Evolutionary conservation across 345 rosid genomes (phyloP).

Genomic region (Populus davidiana): DNA sequence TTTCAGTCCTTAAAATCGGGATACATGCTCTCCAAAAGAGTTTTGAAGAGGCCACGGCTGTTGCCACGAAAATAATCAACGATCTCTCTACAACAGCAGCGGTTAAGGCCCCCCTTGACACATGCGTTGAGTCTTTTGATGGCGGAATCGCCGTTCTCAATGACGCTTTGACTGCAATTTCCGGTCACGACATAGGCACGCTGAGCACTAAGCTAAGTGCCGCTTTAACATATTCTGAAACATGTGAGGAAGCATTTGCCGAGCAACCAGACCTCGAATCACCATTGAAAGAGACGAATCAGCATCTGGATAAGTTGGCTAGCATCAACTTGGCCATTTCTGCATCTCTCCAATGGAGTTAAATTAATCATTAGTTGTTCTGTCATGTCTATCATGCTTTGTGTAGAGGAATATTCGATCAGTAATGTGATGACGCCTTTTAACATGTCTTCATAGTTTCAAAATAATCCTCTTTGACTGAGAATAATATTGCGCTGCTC

Average conservation of each 20-base stretch:
- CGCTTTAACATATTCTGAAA: not conserved
- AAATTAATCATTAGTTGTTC: not conserved
- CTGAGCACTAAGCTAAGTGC: conserved; percentile 12
- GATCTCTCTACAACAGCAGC: not conserved
- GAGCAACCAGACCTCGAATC: not conserved
- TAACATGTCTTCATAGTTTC: not conserved
- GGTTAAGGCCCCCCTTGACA: conserved; percentile 1
- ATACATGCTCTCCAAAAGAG: conserved; percentile 8
- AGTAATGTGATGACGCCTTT: not conserved
- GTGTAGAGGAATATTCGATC: not conserved
- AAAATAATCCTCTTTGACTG: not conserved
- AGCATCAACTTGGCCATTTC: conserved; percentile 20
- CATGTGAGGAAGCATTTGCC: conserved; percentile 10
- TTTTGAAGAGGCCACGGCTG: not conserved
- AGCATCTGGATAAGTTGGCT: not conserved
- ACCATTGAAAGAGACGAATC: conserved; percentile 6
- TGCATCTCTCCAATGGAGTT: not conserved
- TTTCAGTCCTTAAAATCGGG: conserved; percentile 13
- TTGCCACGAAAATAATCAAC: not conserved
- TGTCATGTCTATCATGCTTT: not conserved
- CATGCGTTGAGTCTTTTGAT: conserved; percentile 13
- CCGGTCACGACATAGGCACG: conserved; percentile 5
- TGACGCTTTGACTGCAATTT: not conserved
- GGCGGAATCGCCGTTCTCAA: not conserved
- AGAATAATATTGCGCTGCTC: not conserved